phyloP scores from a whole-genome alignment of 352 stramenopile genomes.

The Pythium scleroteichum region DNA sequence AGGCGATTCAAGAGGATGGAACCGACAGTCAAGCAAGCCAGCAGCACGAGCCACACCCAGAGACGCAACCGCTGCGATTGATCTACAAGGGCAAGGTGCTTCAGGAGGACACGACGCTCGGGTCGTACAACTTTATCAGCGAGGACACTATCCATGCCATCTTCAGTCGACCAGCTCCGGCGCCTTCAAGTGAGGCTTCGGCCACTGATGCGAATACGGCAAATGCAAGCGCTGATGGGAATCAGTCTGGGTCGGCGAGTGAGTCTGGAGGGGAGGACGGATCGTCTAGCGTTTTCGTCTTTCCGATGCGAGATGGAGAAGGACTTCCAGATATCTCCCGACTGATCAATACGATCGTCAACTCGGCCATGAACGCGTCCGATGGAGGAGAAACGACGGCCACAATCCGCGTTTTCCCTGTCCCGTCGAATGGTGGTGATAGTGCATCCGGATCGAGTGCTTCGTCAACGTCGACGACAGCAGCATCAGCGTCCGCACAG shows the following conservation, averaged over 20 bases:
- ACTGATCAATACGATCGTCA: slow-evolving; percentile 17
- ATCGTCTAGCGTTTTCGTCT: background rate
- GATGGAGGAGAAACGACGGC: slow-evolving; percentile 1
- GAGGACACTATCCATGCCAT: slow-evolving; percentile 28
- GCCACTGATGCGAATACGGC: background rate
- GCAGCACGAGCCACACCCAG: slow-evolving; percentile 6
- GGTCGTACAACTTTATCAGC: slow-evolving; percentile 24
- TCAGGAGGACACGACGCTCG: slow-evolving; percentile 26
- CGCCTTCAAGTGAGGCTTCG: background rate
- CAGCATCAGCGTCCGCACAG: background rate
- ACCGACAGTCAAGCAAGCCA: background rate
- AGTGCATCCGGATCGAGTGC: background rate
- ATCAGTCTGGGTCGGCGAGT: background rate
- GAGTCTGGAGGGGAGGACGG: background rate
- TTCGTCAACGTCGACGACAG: background rate
- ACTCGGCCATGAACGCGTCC: slow-evolving; percentile 3
- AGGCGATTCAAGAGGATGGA: slow-evolving; percentile 8
- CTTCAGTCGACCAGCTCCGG: slow-evolving; percentile 13
- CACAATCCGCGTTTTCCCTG: slow-evolving; percentile 2
- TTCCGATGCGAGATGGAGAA: background rate
- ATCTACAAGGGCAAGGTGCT: slow-evolving; percentile 34
- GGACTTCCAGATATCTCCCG: slow-evolving; percentile 6
- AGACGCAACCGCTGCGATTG: slow-evolving; percentile 22
- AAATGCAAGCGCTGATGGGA: background rate
- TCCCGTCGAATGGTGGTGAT: background rate